These are phyloP conservation scores for Vitis hybrid DNA, from an alignment of 177 flowering plant species.

Conservation along the genomic window DNA sequence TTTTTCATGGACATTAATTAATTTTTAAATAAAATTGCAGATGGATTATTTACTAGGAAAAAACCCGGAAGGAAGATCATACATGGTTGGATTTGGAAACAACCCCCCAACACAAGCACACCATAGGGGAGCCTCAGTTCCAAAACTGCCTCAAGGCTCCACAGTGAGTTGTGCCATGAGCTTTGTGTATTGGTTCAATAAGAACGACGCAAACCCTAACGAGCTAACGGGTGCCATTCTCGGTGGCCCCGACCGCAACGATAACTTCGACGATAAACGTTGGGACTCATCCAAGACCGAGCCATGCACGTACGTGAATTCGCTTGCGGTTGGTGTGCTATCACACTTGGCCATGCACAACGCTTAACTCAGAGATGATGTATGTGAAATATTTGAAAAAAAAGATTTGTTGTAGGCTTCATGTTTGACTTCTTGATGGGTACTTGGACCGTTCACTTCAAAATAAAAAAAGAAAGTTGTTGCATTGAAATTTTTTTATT, in stretches of 20 bases:
- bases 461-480: not conserved
- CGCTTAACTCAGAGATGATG: not conserved
- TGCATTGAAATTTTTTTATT: no score
- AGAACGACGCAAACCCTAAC: conserved; percentile 53
- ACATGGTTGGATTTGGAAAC: conserved; percentile 90
- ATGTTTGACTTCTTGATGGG: no score
- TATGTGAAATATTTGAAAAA: no score
- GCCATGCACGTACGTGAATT: conserved; percentile 79
- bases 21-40: conserved; percentile 32
- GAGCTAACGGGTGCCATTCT: conserved; percentile 92
- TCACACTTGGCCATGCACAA: conserved; percentile 39
- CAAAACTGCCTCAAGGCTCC: conserved; percentile 11
- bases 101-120: conserved; percentile 76
- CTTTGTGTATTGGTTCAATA: conserved; percentile 52
- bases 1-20: not conserved
- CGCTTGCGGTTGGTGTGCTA: conserved; percentile 63
- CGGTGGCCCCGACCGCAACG: conserved; percentile 82
- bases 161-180: conserved; percentile 57
- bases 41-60: conserved; percentile 81
- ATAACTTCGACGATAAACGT: conserved; percentile 63
- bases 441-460: conserved; percentile 12
- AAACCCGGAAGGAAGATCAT: conserved; percentile 71
- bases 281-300: conserved; percentile 54
- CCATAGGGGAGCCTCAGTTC: conserved; percentile 89
- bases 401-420: no score